Conservation (phyloP, 495 filamentous ascomycete genomes). For the Hyaloscypha variabilis region DNA sequence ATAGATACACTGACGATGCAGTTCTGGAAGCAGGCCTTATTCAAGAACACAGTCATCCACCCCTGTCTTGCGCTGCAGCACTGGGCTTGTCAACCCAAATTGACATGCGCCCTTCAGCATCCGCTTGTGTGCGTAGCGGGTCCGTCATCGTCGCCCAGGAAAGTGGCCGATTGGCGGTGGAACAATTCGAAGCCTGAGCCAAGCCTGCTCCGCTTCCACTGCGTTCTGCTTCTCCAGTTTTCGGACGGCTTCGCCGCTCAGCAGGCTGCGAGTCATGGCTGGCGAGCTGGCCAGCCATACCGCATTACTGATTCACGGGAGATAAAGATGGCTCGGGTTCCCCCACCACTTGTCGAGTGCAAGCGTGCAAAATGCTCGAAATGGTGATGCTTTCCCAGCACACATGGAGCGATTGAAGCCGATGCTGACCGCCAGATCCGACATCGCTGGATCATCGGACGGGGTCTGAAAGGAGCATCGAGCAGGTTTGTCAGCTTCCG, state of each 20-base stretch:
- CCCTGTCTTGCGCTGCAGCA: neutral
- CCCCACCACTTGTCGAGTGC: neutral
- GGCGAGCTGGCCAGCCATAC: neutral
- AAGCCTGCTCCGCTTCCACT: neutral
- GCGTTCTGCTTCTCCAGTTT: neutral
- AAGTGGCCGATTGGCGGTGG: constrained; percentile 19
- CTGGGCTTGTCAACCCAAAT: constrained; percentile 21
- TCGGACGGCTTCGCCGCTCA: neutral
- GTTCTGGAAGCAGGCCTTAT: neutral
- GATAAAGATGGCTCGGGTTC: neutral
- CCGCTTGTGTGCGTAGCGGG: constrained; percentile 11
- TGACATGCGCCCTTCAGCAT: constrained; percentile 27
- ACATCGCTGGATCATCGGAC: neutral
- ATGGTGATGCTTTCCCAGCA: neutral
- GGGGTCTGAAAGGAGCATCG: neutral
- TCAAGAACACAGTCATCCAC: constrained; percentile 19
- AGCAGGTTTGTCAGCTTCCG: neutral
- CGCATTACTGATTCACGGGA: no score
- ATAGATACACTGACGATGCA: constrained; percentile 1
- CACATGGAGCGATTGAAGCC: neutral
- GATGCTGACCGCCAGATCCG: neutral
- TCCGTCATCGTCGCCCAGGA: neutral
- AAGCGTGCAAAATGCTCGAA: neutral
- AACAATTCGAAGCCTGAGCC: constrained; percentile 4
- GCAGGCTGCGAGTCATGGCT: neutral